phyloP scores from a whole-genome alignment of 305 asterid genomes.

The Fraxinus platypoda region DNA sequence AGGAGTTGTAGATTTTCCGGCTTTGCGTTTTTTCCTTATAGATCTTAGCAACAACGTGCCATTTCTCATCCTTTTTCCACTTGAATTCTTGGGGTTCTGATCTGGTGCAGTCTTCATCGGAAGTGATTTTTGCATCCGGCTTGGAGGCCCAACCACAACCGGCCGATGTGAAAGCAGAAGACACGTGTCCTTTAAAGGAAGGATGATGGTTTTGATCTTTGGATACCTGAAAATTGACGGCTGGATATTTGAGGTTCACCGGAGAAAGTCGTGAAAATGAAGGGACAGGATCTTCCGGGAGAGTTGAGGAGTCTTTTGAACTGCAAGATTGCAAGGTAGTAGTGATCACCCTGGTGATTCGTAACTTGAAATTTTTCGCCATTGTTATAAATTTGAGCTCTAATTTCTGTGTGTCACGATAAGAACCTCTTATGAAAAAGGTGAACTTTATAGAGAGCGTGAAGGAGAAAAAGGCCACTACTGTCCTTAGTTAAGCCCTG shows the following conservation, averaged over 20 bases:
- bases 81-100: constrained; percentile 32
- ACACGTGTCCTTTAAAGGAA: constrained; percentile 32
- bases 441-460: constrained; percentile 25
- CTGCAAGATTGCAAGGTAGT: constrained; percentile 73
- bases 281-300: constrained; percentile 63
- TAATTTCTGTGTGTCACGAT: neutral
- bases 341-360: constrained; percentile 51
- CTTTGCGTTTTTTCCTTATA: constrained; percentile 26
- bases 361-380: constrained; percentile 62
- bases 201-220: constrained; percentile 10
- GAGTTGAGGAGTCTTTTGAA: constrained; percentile 58
- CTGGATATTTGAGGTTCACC: neutral
- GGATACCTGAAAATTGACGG: constrained; percentile 14
- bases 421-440: constrained; percentile 14
- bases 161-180: constrained; percentile 34
- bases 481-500: neutral
- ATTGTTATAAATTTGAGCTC: constrained; percentile 20
- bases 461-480: neutral
- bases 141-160: constrained; percentile 20
- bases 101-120: neutral
- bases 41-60: constrained; percentile 65
- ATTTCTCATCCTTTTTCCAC: constrained; percentile 69
- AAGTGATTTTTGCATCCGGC: neutral
- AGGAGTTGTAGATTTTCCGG: constrained; percentile 35
- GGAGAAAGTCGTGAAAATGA: constrained; percentile 33